Conservation (phyloP, 176 grass and related monocot species). For the Rhynchospora tenuis region DNA sequence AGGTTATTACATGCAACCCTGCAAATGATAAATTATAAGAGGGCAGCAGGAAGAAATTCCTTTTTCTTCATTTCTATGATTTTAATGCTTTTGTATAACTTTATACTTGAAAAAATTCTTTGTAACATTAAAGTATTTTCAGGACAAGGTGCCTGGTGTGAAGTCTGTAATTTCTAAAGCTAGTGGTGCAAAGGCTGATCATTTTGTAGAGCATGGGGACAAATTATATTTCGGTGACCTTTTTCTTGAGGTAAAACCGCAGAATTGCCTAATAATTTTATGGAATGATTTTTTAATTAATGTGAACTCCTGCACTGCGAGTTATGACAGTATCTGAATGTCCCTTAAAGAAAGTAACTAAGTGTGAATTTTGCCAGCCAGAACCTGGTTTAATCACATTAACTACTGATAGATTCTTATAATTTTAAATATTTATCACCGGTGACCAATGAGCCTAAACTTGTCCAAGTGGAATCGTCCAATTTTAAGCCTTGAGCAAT, state of each 20-base stretch:
- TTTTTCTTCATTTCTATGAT: neutral
- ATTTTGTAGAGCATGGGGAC: slow-evolving; percentile 69
- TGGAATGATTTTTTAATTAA: no score
- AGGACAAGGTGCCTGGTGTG: slow-evolving; percentile 60
- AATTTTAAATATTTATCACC: neutral
- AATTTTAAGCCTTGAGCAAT: neutral
- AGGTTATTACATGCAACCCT: no score
- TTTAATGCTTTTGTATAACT: neutral
- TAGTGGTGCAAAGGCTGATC: slow-evolving; percentile 60
- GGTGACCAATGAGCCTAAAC: neutral
- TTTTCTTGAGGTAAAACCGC: slow-evolving; percentile 70
- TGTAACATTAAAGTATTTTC: neutral
- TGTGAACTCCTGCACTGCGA: no score
- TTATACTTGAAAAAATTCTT: neutral
- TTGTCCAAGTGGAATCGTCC: neutral
- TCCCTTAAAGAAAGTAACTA: neutral
- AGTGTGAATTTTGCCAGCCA: neutral
- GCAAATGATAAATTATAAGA: no score
- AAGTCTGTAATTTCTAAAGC: slow-evolving; percentile 79
- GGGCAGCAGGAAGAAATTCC: neutral
- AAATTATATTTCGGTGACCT: slow-evolving; percentile 76
- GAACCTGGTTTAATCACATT: neutral
- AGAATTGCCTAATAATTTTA: neutral
- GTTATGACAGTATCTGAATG: no score
- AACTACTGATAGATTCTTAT: neutral